A percentile compares a stretch with the other conserved stretches of the same genome.
Conservation (phyloP, 129 eudicot genomes). For the Flaveria robusta region DNA sequence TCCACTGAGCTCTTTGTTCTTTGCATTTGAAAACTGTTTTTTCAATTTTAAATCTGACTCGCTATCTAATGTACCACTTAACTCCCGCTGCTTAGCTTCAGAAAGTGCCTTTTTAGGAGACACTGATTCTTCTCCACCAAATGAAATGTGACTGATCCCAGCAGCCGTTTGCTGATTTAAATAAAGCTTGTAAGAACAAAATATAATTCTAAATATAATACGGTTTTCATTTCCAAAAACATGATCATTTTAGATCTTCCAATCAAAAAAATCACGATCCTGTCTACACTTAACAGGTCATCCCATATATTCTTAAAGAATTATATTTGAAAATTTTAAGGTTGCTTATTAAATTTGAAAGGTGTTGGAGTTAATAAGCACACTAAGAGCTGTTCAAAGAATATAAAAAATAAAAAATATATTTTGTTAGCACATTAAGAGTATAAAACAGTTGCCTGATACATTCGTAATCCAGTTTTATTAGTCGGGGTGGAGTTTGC, state of each 20-base stretch:
- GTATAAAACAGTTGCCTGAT: conserved; percentile 57
- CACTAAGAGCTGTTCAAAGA: no score
- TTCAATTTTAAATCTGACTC: conserved; percentile 71
- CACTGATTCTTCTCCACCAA: conserved; percentile 76
- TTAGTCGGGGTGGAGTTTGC: conserved; percentile 46
- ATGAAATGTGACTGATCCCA: conserved; percentile 89
- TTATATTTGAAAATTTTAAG: neutral
- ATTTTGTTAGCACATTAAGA: neutral
- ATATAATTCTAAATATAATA: conserved; percentile 4
- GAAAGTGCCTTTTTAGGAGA: conserved; percentile 82
- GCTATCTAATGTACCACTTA: conserved; percentile 75
- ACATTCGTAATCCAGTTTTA: conserved; percentile 92
- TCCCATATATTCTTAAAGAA: neutral
- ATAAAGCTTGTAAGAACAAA: neutral
- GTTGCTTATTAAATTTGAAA: neutral
- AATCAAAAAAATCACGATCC: neutral
- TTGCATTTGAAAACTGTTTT: conserved; percentile 85
- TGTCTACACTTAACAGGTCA: neutral
- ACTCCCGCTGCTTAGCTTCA: conserved; percentile 93
- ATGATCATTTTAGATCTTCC: neutral
- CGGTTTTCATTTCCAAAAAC: neutral
- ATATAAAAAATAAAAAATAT: neutral
- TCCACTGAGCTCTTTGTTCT: conserved; percentile 93
- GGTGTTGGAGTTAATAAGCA: neutral
- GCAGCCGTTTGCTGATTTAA: conserved; percentile 70